Evolutionary conservation across 1,284 basidiomycete species (phyloP), one percentile per base, ranked within the genome.

Genomic region (Cutaneotrichosporon sp.): DNA sequence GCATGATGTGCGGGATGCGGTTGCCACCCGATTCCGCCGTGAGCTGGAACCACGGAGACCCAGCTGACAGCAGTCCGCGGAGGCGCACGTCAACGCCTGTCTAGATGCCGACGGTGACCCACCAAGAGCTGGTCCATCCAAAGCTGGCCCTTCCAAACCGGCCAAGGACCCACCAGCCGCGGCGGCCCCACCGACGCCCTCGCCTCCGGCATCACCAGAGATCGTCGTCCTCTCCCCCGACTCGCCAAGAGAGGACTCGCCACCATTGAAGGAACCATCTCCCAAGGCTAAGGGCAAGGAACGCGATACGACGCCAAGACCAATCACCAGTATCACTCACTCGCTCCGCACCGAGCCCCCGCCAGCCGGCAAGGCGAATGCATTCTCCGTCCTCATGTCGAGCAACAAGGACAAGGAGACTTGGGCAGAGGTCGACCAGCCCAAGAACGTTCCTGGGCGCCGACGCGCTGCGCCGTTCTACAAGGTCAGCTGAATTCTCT

Each of bases 391-490:
- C 9, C 83, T 97, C 51, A 95, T 95, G 92, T 84, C 86, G 20
- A 87, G 89, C 0, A 83, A 87, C 67, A 88, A 87, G 69, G 91
- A 94, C 73, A 86, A 86, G 53, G 87, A 88, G 62, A 86, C 87
- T 10, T 95, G 92, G 92, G 89, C 87, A 71, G 89, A 91, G 72
- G 92, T 88, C 0, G 84, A 79, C 46, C 67, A 67, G 45, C 75
- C 77, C 24, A 74, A 75, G 65, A 20, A 20, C 2, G 33, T 53
- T n/a, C 51, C 51, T 4, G 51, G 51, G 1, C 62, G 77, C 51
- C 81, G 90, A 56, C 87, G 87, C 2, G 46, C 55, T 60, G 92
- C 92, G 1, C 94, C 94, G 0, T 97, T 97, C 75, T 97, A 95
- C 80, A 97, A 97, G 81, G 86, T 94, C 50, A 50, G 68, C 61